Evolutionary conservation across 768 basidiomycete genomes (phyloP).

Genomic region (Royoungia palumana): DNA sequence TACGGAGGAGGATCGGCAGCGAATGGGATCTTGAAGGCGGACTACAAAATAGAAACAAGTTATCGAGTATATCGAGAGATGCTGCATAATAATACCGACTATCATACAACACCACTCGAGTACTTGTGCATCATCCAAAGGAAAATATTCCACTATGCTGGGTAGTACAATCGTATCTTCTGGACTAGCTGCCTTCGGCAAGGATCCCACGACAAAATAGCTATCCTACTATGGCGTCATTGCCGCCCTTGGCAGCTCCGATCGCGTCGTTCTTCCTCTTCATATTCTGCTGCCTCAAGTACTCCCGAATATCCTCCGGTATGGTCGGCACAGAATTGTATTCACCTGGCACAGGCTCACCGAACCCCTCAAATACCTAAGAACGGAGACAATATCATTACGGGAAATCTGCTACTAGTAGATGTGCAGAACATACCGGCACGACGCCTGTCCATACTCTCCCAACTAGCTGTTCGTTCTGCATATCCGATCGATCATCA

Average conservation of each 20-base stretch:
- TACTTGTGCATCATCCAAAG: no score
- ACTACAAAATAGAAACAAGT: no score
- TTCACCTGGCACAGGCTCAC: conserved; percentile 21
- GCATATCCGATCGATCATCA: conserved; percentile 16
- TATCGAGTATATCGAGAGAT: no score
- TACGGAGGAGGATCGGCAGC: no score
- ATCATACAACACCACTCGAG: no score
- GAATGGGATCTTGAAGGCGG: no score
- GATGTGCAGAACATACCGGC: conserved; percentile 11
- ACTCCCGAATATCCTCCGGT: conserved; percentile 20
- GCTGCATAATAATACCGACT: no score
- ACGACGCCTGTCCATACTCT: conserved; percentile 26
- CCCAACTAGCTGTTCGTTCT: conserved; percentile 12
- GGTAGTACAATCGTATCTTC: no score
- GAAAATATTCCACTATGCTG: no score
- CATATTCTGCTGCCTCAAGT: conserved; percentile 21
- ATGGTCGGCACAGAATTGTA: conserved; percentile 15
- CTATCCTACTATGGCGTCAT: conserved; percentile 16
- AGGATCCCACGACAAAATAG: background rate
- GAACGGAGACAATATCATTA: background rate
- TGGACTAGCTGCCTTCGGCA: background rate
- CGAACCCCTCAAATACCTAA: conserved; percentile 25
- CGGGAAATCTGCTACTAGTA: background rate
- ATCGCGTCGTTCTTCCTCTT: conserved; percentile 24
- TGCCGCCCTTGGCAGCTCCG: conserved; percentile 32